phyloP scores from a whole-genome alignment of 768 basidiomycete genomes.

The Leccinum broughii region DNA sequence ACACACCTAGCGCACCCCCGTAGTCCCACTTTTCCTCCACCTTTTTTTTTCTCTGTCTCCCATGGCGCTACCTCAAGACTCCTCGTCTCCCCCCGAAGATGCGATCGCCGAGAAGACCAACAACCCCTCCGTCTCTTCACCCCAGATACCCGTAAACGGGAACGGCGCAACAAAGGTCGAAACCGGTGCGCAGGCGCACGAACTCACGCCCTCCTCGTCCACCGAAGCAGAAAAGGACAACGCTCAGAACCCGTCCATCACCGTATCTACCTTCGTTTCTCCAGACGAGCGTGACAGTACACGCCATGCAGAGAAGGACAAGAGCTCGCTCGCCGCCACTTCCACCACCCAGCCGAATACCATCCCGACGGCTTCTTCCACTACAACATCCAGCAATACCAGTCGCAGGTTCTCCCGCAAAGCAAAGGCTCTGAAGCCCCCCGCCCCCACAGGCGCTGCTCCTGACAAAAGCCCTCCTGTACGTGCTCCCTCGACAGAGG shows the following conservation, averaged over 20 bases:
- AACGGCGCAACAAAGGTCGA: constrained; percentile 23
- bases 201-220: constrained; percentile 31
- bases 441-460: constrained; percentile 17
- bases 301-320: constrained; percentile 41
- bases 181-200: constrained; percentile 30
- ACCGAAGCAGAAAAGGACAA: constrained; percentile 40
- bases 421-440: constrained; percentile 20
- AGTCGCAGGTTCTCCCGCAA: constrained; percentile 35
- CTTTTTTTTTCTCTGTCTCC: constrained; percentile 6
- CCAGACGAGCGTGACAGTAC: constrained; percentile 35
- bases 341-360: constrained; percentile 44
- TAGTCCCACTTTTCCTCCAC: not conserved
- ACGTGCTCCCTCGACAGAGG: constrained; percentile 35
- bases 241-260: constrained; percentile 34
- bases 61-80: constrained; percentile 28
- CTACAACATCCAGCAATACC: constrained; percentile 20
- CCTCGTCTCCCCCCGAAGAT: constrained; percentile 19
- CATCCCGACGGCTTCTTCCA: constrained; percentile 23
- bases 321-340: constrained; percentile 46
- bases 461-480: constrained; percentile 34
- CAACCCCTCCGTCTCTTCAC: constrained; percentile 12
- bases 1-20: too few species aligned
- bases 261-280: constrained; percentile 34
- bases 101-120: constrained; percentile 24
- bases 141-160: constrained; percentile 28